phyloP scores from a whole-genome alignment of 805 yeast species.

The Yarrowia keelungensis region DNA sequence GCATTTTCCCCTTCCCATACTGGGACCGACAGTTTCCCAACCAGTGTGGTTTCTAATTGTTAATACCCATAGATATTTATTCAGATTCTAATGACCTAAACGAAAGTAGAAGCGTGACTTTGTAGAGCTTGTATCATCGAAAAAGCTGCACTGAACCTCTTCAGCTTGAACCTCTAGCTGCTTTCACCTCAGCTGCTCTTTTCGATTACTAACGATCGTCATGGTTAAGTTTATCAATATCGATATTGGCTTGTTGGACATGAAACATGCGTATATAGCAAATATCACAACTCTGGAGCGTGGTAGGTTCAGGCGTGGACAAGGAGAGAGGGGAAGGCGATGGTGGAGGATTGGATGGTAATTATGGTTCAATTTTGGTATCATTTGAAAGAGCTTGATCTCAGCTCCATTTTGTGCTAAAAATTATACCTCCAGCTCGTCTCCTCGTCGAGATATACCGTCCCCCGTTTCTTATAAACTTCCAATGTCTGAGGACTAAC shows the following conservation, averaged over 20 bases:
- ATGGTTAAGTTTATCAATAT: slow-evolving; percentile 18
- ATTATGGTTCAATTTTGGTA: no score
- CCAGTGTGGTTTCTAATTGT: slow-evolving; percentile 57
- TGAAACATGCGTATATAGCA: slow-evolving; percentile 34
- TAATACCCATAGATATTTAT: slow-evolving; percentile 18
- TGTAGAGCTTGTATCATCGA: no score
- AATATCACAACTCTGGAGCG: slow-evolving; percentile 5
- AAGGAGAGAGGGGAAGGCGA: no score
- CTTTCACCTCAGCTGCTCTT: no score
- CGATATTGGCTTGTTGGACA: slow-evolving; percentile 5
- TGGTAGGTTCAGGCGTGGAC: slow-evolving; percentile 1
- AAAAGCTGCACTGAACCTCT: no score
- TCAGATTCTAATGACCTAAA: slow-evolving; percentile 8
- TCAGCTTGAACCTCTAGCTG: no score
- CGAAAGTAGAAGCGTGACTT: not conserved
- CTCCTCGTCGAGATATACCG: no score
- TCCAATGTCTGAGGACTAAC: not conserved
- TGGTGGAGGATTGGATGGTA: no score
- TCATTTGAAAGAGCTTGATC: no score
- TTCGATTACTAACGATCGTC: not conserved
- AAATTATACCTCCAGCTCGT: no score
- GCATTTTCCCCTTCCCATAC: slow-evolving; percentile 83
- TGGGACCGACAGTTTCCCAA: slow-evolving; percentile 69
- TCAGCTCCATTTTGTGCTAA: no score
- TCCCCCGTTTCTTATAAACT: not conserved